These are phyloP conservation scores for Albophoma yamanashiensis DNA, from an alignment of 2,329 filamentous ascomycete species.

Conservation along the genomic window DNA sequence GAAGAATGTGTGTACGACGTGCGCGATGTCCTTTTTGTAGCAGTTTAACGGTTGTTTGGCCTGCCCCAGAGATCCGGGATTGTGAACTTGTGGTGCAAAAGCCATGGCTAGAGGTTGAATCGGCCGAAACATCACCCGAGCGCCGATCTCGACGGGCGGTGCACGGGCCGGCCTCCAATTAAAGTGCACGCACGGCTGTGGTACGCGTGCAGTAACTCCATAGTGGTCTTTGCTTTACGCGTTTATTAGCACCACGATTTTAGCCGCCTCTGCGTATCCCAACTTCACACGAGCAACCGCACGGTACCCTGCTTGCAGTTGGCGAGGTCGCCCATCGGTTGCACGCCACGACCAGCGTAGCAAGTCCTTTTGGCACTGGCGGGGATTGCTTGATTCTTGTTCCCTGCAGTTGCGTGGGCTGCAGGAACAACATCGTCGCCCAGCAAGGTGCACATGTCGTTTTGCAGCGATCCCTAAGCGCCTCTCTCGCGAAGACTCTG, in stretches of 20 bases:
- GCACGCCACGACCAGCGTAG: background rate
- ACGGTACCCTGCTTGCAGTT: background rate
- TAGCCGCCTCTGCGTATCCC: background rate
- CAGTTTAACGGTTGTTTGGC: background rate
- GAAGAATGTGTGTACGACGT: too few species aligned
- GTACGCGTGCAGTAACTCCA: background rate
- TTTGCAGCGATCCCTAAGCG: background rate
- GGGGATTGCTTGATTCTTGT: background rate
- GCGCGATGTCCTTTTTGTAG: too few species aligned
- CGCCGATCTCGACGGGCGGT: background rate
- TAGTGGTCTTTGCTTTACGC: background rate
- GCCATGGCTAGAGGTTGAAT: background rate
- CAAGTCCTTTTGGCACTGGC: background rate
- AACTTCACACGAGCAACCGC: background rate
- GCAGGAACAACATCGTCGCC: background rate
- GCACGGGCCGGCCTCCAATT: background rate
- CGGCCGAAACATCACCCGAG: constrained; percentile 1
- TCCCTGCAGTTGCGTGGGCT: background rate
- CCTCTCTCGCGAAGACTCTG: background rate
- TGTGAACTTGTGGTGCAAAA: background rate
- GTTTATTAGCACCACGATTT: background rate
- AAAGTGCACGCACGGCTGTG: background rate
- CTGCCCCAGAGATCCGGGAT: background rate
- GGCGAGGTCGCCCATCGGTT: background rate
- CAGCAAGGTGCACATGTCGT: background rate